Conservation (phyloP, 192 early-diverging fungal genomes). For the Backusella mclennaniae region DNA sequence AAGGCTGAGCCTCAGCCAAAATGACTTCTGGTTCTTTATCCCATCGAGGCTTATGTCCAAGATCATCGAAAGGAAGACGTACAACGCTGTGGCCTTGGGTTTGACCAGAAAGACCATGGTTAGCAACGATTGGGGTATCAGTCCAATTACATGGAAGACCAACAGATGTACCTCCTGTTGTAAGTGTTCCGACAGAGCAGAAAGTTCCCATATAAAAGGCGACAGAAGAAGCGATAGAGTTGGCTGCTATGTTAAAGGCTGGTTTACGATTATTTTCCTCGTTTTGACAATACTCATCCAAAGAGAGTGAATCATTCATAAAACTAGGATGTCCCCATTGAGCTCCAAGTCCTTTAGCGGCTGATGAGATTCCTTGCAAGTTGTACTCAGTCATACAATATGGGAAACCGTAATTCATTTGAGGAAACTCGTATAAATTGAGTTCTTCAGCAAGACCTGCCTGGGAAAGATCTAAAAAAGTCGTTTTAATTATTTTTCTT, state of each 20-base stretch:
- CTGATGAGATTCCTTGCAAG: neutral
- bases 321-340: conserved; percentile 21
- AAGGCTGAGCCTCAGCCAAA: conserved; percentile 13
- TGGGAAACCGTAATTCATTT: conserved; percentile 23
- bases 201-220: conserved; percentile 23
- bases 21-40: conserved; percentile 24
- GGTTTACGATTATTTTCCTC: conserved; percentile 17
- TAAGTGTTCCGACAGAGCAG: conserved; percentile 25
- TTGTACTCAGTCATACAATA: conserved; percentile 21
- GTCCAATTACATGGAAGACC: conserved; percentile 38
- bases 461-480: conserved; percentile 1
- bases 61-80: conserved; percentile 28
- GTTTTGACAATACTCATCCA: conserved; percentile 23
- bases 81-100: conserved; percentile 17
- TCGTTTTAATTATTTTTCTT: neutral
- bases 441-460: conserved; percentile 20
- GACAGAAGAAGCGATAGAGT: conserved; percentile 14
- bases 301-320: neutral
- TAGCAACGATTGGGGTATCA: conserved; percentile 29
- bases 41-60: conserved; percentile 27
- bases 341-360: neutral
- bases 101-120: conserved; percentile 9
- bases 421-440: conserved; percentile 25
- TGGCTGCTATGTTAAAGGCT: conserved; percentile 12
- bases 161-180: conserved; percentile 22